Percentiles rank a stretch among this genome's conserved stretches.
These are phyloP conservation scores for Amanita exitialis DNA, from an alignment of 768 basidiomycete species.

Conservation along the genomic window DNA sequence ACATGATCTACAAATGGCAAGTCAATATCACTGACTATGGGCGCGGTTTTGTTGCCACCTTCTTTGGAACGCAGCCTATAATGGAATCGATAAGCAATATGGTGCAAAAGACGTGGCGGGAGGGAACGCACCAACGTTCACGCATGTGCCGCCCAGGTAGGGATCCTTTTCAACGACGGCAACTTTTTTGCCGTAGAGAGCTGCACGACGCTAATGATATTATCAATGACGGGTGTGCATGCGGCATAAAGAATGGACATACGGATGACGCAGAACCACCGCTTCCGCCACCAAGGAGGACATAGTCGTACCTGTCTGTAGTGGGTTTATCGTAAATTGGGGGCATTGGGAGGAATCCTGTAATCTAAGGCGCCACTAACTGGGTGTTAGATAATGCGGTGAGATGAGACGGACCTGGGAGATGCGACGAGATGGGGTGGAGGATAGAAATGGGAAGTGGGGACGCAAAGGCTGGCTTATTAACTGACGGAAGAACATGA, in stretches of 20 bases:
- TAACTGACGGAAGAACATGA: neutral
- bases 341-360: slow-evolving; percentile 39
- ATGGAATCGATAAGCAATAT: neutral
- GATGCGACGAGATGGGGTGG: slow-evolving; percentile 1
- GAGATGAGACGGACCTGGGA: neutral
- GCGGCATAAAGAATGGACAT: slow-evolving; percentile 16
- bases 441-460: neutral
- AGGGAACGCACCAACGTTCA: slow-evolving; percentile 81
- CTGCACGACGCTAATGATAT: slow-evolving; percentile 68
- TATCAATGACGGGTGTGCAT: neutral
- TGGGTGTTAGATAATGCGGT: neutral
- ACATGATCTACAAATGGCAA: slow-evolving; percentile 69
- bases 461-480: neutral
- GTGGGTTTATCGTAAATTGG: slow-evolving; percentile 56
- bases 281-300: slow-evolving; percentile 89
- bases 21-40: neutral
- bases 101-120: neutral
- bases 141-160: slow-evolving; percentile 87
- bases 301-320: slow-evolving; percentile 66
- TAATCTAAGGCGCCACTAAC: neutral
- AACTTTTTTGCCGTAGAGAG: slow-evolving; percentile 86
- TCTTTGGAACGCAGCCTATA: slow-evolving; percentile 94
- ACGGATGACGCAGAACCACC: slow-evolving; percentile 88
- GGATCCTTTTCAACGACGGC: slow-evolving; percentile 76
- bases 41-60: slow-evolving; percentile 31